A percentile compares a stretch with the other conserved stretches of the same genome.
Evolutionary conservation across 1,139 yeast species (phyloP).

Genomic region (Saccharomyces hybrid): DNA sequence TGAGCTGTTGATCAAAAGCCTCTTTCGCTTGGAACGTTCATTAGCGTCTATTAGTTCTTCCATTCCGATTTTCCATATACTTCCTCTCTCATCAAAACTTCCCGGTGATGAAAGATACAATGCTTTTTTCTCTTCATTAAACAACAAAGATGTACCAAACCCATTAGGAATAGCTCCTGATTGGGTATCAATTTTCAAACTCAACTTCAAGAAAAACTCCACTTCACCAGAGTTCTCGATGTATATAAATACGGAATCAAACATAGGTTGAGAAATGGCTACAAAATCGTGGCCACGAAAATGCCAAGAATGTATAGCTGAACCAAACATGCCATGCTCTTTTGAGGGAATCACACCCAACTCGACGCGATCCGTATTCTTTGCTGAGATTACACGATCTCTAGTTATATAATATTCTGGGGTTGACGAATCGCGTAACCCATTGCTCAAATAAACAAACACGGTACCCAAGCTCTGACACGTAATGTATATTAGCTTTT

Average conservation of each 20-base stretch:
- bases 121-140: conserved; percentile 11
- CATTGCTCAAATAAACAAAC: conserved; percentile 19
- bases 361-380: conserved; percentile 2
- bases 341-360: conserved; percentile 7
- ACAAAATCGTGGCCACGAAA: conserved; percentile 9
- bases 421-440: conserved; percentile 5
- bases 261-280: conserved; percentile 19
- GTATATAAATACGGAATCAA: conserved; percentile 33
- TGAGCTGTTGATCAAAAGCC: conserved; percentile 7
- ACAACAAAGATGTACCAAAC: conserved; percentile 26
- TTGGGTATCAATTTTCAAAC: conserved; percentile 10
- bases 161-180: conserved; percentile 33
- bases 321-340: conserved; percentile 22
- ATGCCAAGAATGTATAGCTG: conserved; percentile 8
- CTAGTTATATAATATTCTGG: conserved; percentile 15
- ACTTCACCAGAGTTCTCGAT: conserved; percentile 14
- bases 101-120: conserved; percentile 38
- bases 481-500: conserved; percentile 27
- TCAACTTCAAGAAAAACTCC: conserved; percentile 11
- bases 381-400: conserved; percentile 9
- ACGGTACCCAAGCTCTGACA: conserved; percentile 34
- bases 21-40: conserved; percentile 5
- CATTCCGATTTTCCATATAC: conserved; percentile 37
- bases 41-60: conserved; percentile 14
- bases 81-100: conserved; percentile 36